These are phyloP conservation scores for Kondoa malvinella DNA, from an alignment of 768 basidiomycete genomes.

Conservation along the genomic window DNA sequence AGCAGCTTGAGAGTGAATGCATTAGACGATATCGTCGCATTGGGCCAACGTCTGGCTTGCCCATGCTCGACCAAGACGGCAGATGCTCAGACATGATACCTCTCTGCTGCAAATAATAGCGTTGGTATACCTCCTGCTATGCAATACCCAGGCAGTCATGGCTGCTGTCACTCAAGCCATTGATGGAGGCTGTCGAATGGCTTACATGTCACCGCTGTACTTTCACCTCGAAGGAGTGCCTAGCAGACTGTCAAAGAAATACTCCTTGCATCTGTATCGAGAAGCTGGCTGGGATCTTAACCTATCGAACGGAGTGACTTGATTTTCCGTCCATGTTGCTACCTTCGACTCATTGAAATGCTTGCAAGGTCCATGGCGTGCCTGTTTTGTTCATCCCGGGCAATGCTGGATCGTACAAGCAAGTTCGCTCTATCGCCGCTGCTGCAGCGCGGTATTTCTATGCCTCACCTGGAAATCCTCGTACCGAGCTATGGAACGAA, in stretches of 20 bases:
- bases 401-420: constrained; percentile 85
- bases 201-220: constrained; percentile 88
- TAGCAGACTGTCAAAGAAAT: constrained; percentile 55
- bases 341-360: constrained; percentile 1
- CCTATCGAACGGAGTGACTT: constrained; percentile 37
- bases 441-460: constrained; percentile 71
- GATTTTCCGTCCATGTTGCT: background rate
- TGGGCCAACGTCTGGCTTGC: too few species aligned
- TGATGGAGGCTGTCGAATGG: constrained; percentile 55
- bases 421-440: constrained; percentile 86
- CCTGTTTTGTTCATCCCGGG: constrained; percentile 97
- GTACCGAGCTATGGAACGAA: constrained; percentile 15
- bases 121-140: too few species aligned
- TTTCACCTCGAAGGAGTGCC: constrained; percentile 51
- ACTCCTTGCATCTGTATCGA: constrained; percentile 77
- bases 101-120: too few species aligned
- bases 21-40: too few species aligned
- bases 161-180: background rate
- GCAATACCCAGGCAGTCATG: too few species aligned
- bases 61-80: too few species aligned
- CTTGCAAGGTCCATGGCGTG: constrained; percentile 37
- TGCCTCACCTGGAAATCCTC: constrained; percentile 37
- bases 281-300: constrained; percentile 65
- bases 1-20: too few species aligned
- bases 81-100: too few species aligned